phyloP scores from a whole-genome alignment of 2,329 filamentous ascomycete species.

The Scedosporium aurantiacum region DNA sequence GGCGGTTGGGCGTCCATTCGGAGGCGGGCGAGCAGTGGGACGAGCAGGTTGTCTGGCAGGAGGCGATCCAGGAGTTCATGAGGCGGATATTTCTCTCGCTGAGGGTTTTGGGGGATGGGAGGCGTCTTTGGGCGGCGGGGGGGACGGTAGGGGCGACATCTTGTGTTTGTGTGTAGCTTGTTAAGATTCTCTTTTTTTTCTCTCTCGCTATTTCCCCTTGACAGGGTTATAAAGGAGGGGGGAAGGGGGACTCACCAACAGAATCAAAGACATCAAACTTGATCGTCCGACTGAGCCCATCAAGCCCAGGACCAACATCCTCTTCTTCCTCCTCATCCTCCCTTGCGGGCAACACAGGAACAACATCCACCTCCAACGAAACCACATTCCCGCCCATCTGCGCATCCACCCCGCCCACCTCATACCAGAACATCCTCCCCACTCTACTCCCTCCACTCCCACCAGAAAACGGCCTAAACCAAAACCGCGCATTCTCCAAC shows the following conservation, averaged over 20 bases:
- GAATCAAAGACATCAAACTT: neutral
- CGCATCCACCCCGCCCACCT: neutral
- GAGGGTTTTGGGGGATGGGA: neutral
- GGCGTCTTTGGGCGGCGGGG: neutral
- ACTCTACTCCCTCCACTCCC: too few relatives aligned
- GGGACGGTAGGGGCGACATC: neutral
- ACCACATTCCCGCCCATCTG: neutral
- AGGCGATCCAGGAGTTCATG: neutral
- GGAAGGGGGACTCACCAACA: neutral
- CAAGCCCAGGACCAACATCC: neutral
- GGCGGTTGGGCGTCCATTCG: neutral
- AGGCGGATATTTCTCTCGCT: neutral
- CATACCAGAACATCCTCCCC: neutral
- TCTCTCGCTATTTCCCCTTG: neutral
- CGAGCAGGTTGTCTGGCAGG: neutral
- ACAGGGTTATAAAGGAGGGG: neutral
- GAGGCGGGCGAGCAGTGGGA: neutral
- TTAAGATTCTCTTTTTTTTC: neutral
- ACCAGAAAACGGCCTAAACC: neutral
- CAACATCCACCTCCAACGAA: neutral
- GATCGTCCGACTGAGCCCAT: neutral
- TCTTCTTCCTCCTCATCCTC: neutral
- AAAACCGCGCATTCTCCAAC: neutral
- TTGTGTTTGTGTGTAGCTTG: neutral
- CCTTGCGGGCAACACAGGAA: neutral